Evolutionary conservation across 108 stramenopile genomes (phyloP), one percentile per base, ranked within the genome.

Genomic region (Nitzschia palea): DNA sequence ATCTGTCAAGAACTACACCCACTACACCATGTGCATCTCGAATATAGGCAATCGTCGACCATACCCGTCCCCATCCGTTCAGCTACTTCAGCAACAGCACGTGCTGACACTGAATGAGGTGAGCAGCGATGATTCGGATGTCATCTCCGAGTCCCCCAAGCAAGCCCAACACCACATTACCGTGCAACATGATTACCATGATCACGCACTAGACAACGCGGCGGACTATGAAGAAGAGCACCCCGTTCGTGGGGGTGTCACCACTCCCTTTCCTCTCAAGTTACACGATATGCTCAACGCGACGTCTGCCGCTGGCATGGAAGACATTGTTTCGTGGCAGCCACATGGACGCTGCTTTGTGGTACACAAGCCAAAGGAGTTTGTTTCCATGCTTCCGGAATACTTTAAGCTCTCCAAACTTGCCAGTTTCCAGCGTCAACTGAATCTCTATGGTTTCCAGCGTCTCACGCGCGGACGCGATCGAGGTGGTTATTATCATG

Each of bases 361-460:
- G 32, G 89, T 98, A 20, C 87, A 88, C 74, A 84, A 97, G 62
- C 88, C 86, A 1, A 80, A 94, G 65, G 82, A 82, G 23, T 96
- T 95, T 58, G 76, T 69, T 10, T 80, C 91, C 6, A 81, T 95
- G 61, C 81, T 97, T 79, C 94, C 88, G 26, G 70, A 78, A 51
- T 95, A 89, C 67, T 97, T 96, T 79, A 88, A 91, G 71, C 94
- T 93, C 53, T 77, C 79, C 64, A 92, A 91, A 78, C 77, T 89
- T 65, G 86, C 95, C 17, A 87, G 84, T 57, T 95, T 97, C 62
- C 96, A 97, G 65, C 78, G 96, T 9, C 96, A 97, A 72, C 76
- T 96, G 64, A 96, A 96, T 59, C 87, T 96, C 6, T 94, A 96
- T 60, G 95, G 95, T 33, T 96, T 96, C 74, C 84, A 76, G 36